phyloP scores from a whole-genome alignment of 495 filamentous ascomycete species.

The Cairneyella variabilis region DNA sequence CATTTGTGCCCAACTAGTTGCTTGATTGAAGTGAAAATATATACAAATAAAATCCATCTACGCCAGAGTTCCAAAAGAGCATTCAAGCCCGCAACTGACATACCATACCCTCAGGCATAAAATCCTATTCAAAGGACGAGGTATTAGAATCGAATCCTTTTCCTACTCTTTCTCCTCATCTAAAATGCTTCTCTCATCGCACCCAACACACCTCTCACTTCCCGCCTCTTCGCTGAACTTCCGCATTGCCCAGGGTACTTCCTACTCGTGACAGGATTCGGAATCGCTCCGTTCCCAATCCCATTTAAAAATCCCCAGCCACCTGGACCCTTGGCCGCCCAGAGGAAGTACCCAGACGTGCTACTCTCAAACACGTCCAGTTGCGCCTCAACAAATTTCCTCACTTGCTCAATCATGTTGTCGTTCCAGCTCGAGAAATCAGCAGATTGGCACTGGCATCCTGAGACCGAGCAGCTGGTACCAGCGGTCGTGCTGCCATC shows the following conservation, averaged over 20 bases:
- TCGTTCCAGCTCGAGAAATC: constrained; percentile 31
- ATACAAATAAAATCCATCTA: too few species aligned
- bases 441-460: constrained; percentile 29
- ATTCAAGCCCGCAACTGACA: too few species aligned
- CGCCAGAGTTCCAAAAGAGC: too few species aligned
- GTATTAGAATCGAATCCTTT: too few species aligned
- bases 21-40: too few species aligned
- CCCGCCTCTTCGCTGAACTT: constrained; percentile 7
- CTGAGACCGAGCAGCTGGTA: constrained; percentile 17
- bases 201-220: constrained; percentile 2
- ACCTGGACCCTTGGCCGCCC: constrained; percentile 33
- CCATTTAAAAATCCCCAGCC: constrained; percentile 38
- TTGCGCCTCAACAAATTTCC: constrained; percentile 39
- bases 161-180: too few species aligned
- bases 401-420: constrained; percentile 35
- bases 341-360: constrained; percentile 37
- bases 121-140: too few species aligned
- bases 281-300: constrained; percentile 32
- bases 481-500: constrained; percentile 29
- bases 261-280: constrained; percentile 32
- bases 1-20: too few species aligned
- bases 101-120: too few species aligned
- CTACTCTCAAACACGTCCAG: constrained; percentile 34
- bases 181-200: not conserved
- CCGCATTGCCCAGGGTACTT: constrained; percentile 32